phyloP scores from a whole-genome alignment of 2,329 filamentous ascomycete genomes.

The Nigrograna mackinnonii region DNA sequence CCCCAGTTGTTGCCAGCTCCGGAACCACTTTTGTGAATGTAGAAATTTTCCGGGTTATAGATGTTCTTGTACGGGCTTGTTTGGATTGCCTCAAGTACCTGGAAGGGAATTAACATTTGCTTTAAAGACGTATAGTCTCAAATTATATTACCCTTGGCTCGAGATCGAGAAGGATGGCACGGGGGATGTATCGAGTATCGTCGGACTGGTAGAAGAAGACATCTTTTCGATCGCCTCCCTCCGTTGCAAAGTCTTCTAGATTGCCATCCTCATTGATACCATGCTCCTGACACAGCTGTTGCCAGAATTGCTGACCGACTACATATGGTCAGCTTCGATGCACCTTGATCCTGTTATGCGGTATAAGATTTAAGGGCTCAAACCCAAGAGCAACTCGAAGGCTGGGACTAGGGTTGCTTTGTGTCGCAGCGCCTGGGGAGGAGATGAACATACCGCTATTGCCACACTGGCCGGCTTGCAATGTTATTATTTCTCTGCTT shows the following conservation, averaged over 20 bases:
- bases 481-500: slow-evolving; percentile 93
- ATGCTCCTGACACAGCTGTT: slow-evolving; percentile 96
- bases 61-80: slow-evolving; percentile 95
- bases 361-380: background rate
- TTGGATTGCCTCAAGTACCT: slow-evolving; percentile 91
- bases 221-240: slow-evolving; percentile 96
- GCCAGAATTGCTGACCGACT: slow-evolving; percentile 99
- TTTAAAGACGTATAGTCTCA: too few relatives aligned
- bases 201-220: slow-evolving; percentile 99
- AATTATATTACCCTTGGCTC: slow-evolving; percentile 91
- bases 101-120: too few relatives aligned
- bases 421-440: too few relatives aligned
- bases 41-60: slow-evolving; percentile 99
- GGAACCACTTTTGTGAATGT: slow-evolving; percentile 88
- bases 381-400: background rate
- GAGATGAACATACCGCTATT: slow-evolving; percentile 96
- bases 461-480: slow-evolving; percentile 98
- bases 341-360: too few relatives aligned
- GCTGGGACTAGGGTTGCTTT: too few relatives aligned
- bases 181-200: slow-evolving; percentile 96
- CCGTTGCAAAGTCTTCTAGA: slow-evolving; percentile 94
- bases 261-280: slow-evolving; percentile 98
- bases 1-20: slow-evolving; percentile 99
- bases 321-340: slow-evolving; percentile 7
- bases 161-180: slow-evolving; percentile 92